Evolutionary conservation across 2,329 filamentous ascomycete species (phyloP).

Genomic region (Dothidotthia symphoricarpi): DNA sequence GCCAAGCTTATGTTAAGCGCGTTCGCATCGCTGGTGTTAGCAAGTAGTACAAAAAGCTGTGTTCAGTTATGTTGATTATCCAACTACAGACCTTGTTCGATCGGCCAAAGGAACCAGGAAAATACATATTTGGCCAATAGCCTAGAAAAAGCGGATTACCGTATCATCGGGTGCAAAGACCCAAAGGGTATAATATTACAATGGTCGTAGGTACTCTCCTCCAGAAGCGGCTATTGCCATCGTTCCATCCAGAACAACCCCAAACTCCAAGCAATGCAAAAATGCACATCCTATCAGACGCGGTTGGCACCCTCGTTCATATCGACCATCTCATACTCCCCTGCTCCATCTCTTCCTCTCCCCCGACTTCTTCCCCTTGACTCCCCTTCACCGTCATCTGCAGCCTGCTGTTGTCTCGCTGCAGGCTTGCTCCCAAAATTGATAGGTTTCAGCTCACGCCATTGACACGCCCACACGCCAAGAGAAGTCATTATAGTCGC

Average conservation of each 20-base stretch:
- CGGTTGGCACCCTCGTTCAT: constrained; percentile 42
- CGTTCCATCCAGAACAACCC: constrained; percentile 11
- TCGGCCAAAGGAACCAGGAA: too few species aligned
- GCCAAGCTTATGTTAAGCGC: constrained; percentile 2
- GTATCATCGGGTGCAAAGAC: too few species aligned
- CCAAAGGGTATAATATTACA: constrained; percentile 15
- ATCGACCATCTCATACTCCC: constrained; percentile 50
- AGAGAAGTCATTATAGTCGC: constrained; percentile 64
- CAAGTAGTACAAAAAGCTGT: too few species aligned
- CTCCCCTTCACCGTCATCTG: constrained; percentile 42
- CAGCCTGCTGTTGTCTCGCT: constrained; percentile 17
- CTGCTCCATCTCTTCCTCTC: constrained; percentile 47
- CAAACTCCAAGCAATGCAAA: constrained; percentile 34
- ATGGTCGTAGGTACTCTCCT: constrained; percentile 3
- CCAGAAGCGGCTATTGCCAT: not conserved
- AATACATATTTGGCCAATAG: too few species aligned
- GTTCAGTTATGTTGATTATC: too few species aligned
- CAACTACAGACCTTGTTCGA: too few species aligned
- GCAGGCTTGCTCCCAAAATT: constrained; percentile 67
- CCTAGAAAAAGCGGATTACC: too few species aligned
- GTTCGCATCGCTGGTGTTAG: too few species aligned
- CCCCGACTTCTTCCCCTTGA: constrained; percentile 43
- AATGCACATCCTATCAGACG: constrained; percentile 24
- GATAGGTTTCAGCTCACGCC: constrained; percentile 84
- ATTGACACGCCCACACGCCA: constrained; percentile 88